Evolutionary conservation across 768 basidiomycete genomes (phyloP).

Genomic region (Kwoniella shandongensis): DNA sequence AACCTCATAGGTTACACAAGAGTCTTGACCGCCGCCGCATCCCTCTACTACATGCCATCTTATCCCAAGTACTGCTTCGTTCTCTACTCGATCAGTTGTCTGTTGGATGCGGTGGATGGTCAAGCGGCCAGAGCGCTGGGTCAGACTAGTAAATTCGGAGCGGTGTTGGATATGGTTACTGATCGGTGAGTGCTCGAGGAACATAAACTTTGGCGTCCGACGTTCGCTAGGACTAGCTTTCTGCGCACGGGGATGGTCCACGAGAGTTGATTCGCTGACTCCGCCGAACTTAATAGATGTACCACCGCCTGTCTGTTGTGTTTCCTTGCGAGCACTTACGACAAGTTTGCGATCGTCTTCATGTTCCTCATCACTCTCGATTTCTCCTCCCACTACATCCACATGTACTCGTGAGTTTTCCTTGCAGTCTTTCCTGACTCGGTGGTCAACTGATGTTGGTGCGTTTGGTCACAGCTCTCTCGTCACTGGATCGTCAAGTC

Average conservation of each 20-base stretch:
- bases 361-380: constrained; percentile 95
- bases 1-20: constrained; percentile 93
- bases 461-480: constrained; percentile 75
- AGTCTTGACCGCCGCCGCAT: constrained; percentile 81
- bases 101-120: constrained; percentile 94
- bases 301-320: constrained; percentile 93
- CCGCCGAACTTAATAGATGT: constrained; percentile 61
- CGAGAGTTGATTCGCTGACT: too few relatives aligned
- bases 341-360: constrained; percentile 77
- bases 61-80: constrained; percentile 91
- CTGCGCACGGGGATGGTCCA: too few relatives aligned
- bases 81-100: constrained; percentile 82
- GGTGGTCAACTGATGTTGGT: background rate
- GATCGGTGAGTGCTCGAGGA: constrained; percentile 67
- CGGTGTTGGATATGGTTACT: constrained; percentile 98
- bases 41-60: constrained; percentile 89
- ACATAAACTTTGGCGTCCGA: background rate
- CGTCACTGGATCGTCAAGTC: constrained; percentile 87
- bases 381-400: constrained; percentile 98
- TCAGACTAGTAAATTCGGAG: constrained; percentile 95
- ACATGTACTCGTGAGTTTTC: constrained; percentile 88
- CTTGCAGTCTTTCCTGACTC: background rate
- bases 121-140: constrained; percentile 81
- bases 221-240: too few relatives aligned
- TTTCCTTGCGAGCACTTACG: constrained; percentile 88